Evolutionary conservation across 2,329 filamentous ascomycete genomes (phyloP).

Genomic region (Domatiomyces catenatus): DNA sequence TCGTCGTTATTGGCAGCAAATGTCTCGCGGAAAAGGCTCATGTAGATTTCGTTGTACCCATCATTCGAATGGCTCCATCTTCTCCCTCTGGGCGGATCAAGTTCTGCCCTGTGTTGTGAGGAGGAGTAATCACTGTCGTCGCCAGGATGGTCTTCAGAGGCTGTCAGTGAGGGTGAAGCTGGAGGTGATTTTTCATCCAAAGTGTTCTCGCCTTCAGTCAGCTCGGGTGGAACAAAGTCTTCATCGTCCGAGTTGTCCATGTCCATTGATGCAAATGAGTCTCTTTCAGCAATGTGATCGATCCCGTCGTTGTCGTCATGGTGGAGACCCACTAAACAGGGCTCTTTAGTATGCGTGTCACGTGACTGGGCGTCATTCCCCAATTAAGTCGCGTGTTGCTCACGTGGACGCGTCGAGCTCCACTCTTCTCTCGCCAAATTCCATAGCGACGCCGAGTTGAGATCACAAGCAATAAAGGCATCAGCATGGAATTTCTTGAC

Average conservation of each 20-base stretch:
- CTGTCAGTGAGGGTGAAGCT: not conserved
- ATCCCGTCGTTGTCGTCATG: not conserved
- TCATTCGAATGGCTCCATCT: constrained; percentile 14
- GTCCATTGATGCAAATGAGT: not conserved
- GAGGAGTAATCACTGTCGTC: not conserved
- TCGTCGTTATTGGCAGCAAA: constrained; percentile 30
- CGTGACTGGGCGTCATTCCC: not conserved
- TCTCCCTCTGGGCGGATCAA: not conserved
- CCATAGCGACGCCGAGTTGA: not conserved
- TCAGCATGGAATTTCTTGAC: constrained; percentile 9
- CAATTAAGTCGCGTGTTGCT: not conserved
- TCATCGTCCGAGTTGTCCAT: not conserved
- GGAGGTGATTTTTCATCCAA: not conserved
- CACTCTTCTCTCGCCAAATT: not conserved
- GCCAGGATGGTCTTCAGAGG: not conserved
- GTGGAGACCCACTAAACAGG: too few relatives aligned
- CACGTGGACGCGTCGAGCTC: not conserved
- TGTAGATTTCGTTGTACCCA: constrained; percentile 36
- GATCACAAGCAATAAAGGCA: not conserved
- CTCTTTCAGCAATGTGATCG: not conserved
- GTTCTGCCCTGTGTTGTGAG: not conserved
- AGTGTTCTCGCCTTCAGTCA: not conserved
- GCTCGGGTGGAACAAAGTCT: not conserved
- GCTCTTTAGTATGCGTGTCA: too few relatives aligned
- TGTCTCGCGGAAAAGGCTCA: constrained; percentile 39